These are phyloP conservation scores for Magnolia changhungtana DNA, from an alignment of 164 flowering plant genomes.

Conservation along the genomic window DNA sequence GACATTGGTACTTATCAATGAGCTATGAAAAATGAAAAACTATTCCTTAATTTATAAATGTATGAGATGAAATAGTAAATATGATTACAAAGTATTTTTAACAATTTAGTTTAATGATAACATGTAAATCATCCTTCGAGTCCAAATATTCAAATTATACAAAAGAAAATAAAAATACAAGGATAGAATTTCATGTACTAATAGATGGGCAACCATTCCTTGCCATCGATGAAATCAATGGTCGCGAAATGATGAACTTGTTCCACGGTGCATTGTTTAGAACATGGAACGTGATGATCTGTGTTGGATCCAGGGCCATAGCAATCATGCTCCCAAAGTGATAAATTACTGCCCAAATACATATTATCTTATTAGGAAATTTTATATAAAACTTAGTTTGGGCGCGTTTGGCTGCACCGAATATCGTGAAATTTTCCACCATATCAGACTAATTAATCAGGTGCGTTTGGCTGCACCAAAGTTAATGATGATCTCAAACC, in stretches of 20 bases:
- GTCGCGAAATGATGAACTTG: constrained; percentile 52
- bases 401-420: not conserved
- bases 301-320: constrained; percentile 66
- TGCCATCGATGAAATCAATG: constrained; percentile 65
- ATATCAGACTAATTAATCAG: not conserved
- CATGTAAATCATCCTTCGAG: not conserved
- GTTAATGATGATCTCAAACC: too few relatives aligned
- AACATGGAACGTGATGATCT: constrained; percentile 44
- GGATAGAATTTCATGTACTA: not conserved
- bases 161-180: too few relatives aligned
- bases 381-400: not conserved
- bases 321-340: constrained; percentile 60
- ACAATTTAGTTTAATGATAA: too few relatives aligned
- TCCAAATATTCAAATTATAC: too few relatives aligned
- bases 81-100: too few relatives aligned
- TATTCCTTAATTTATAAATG: too few relatives aligned
- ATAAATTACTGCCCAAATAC: constrained; percentile 42
- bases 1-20: too few relatives aligned
- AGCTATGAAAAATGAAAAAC: too few relatives aligned
- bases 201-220: constrained; percentile 66
- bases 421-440: not conserved
- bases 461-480: not conserved
- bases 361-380: not conserved
- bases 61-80: too few relatives aligned
- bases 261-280: constrained; percentile 42